Evolutionary conservation across 2,329 filamentous ascomycete genomes (phyloP), one percentile per base, ranked within the genome.

Genomic region (Xylaria sp.): DNA sequence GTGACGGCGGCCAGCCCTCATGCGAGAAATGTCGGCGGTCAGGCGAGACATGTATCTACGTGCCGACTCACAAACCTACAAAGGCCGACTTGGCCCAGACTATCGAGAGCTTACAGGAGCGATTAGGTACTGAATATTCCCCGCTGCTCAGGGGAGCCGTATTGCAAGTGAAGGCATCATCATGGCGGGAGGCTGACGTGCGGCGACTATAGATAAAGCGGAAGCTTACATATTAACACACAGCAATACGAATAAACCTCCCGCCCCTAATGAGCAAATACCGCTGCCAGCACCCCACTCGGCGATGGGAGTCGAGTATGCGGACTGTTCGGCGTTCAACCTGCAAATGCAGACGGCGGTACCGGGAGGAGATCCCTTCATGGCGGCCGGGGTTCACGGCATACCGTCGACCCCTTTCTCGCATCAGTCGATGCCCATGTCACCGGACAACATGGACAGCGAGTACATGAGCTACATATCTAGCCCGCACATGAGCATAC

Each of bases 11-110:
- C 3, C 65, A 70, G 33, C 69, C 69, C 17, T 43, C 64, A 1
- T 71, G 70, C 33, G 70, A 71, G 37, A 71, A 71, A 31, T 71
- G 70, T 31, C 63, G 64, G 43, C 63, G 69, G 15, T 65, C 65
- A 1, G 69, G 67, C 45, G 69, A 71, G 40, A 47, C 58, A 15
- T 71, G 70, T 57, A 47, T 71, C n/a, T 71, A 71, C 49, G 65
- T 69, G 33, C 66, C 67, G 33, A 69, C 67, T 23, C 62, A 67
- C 51, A 66, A 69, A 42, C 67, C 70, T 21, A 71, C 69, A 28
- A 70, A 68, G 49, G 66, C 65, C 17, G 69, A 71, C 35, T 40
- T 71, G 23, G 61, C 64, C 21, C 68, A 71, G 52, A 71, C 66
- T 2, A 67, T 71, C 21, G 70, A 70, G 57, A 68, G 57, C 57